Base-by-base conservation (phyloP, 805 yeast species). In the Isabelozyma heimii region DNA sequence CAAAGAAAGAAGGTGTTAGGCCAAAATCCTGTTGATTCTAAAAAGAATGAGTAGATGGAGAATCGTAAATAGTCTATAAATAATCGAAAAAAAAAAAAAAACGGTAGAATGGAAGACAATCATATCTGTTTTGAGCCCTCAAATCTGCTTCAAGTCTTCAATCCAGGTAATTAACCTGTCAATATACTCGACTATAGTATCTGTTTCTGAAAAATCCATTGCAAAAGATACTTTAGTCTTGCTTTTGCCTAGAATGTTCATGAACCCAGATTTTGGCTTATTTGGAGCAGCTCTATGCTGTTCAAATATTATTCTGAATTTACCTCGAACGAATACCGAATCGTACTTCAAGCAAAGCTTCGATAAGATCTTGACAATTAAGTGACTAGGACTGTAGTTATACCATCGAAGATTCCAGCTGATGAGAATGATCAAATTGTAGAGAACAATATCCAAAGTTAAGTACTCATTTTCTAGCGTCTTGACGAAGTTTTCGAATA, bases 1-100 rank as follows among this genome's bases (percentile, higher is more conserved):
- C 97, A 92, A 73, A 84, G 99, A 71, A 76, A 75, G 65, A 89
- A 89, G 74, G 90, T 84, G 4, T 73, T 85, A 77, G 83, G 77
- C 47, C 62, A 28, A n/a, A 17, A 30, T 4, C 35, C 35, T 4
- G 35, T 13, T 8, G 35, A 30, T 30, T 30, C 35, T 17, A 51
- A 48, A 47, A 53, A 55, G 46, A 54, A 49, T 48, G 40, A 44
- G 17, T 35, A 44, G 35, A 24, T 20, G 24, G 3, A 20, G 6
- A 2, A 20, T 20, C 24, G 24, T 20, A 20, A 20, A 20, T 20
- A 20, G 24, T 20, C 24, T 20, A 20, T 20, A 20, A 20, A 20
- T 20, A 6, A 20, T 20, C 24, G 6, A 20, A 20, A 5, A 1
- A 20, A 20, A 5, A 6, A 20, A 20, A 20, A 5, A 1, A 20